phyloP scores from a whole-genome alignment of 1,139 yeast species.

The Saccharomycopsis crataegensis region DNA sequence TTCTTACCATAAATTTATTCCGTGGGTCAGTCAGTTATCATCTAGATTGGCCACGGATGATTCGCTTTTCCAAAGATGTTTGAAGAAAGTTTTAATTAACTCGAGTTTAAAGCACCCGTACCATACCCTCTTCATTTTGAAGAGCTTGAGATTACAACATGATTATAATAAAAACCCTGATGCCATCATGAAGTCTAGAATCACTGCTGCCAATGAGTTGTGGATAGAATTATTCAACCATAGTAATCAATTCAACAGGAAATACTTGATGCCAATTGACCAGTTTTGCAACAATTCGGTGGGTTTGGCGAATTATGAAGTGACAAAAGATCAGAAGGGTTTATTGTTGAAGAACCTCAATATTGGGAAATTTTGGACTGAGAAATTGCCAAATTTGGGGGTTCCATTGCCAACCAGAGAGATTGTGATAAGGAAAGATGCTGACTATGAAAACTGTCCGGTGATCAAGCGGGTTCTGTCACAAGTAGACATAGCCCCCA shows the following conservation, averaged over 20 bases:
- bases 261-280: slow-evolving; percentile 37
- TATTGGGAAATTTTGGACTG: slow-evolving; percentile 50
- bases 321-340: slow-evolving; percentile 29
- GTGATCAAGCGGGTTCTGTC: slow-evolving; percentile 28
- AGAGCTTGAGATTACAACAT: slow-evolving; percentile 46
- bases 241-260: slow-evolving; percentile 22
- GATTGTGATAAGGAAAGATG: slow-evolving; percentile 35
- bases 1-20: slow-evolving; percentile 55
- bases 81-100: slow-evolving; percentile 43
- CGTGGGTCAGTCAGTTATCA: slow-evolving; percentile 80
- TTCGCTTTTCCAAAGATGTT: slow-evolving; percentile 45
- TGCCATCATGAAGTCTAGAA: slow-evolving; percentile 33
- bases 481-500: slow-evolving; percentile 53
- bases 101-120: slow-evolving; percentile 63
- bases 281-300: slow-evolving; percentile 45
- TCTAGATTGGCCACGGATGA: slow-evolving; percentile 55
- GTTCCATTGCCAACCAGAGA: slow-evolving; percentile 68
- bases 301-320: slow-evolving; percentile 43
- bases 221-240: slow-evolving; percentile 28
- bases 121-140: slow-evolving; percentile 65
- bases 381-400: slow-evolving; percentile 33
- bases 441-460: slow-evolving; percentile 35
- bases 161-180: slow-evolving; percentile 21
- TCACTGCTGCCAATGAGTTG: slow-evolving; percentile 42
- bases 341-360: slow-evolving; percentile 33